phyloP scores from a whole-genome alignment of 2,329 filamentous ascomycete species.

The Botrytis porri region DNA sequence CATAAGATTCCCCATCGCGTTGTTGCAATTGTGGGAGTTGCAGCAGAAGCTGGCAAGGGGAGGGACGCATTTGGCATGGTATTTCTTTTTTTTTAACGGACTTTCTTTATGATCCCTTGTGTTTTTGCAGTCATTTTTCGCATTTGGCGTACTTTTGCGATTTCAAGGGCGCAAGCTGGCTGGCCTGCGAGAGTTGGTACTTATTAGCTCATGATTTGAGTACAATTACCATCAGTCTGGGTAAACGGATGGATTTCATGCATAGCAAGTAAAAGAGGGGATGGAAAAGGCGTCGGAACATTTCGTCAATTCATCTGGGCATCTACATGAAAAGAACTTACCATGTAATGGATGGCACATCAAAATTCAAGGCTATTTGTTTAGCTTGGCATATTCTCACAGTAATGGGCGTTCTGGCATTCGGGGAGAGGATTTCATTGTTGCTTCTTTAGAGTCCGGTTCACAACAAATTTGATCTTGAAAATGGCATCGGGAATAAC shows the following conservation, averaged over 20 bases:
- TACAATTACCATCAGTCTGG: conserved; percentile 28
- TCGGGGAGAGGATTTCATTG: conserved; percentile 15
- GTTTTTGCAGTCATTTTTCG: conserved; percentile 34
- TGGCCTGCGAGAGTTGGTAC: conserved; percentile 29
- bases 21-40: conserved; percentile 37
- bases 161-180: conserved; percentile 34
- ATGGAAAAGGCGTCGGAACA: conserved; percentile 34
- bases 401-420: conserved; percentile 22
- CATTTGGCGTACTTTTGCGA: conserved; percentile 32
- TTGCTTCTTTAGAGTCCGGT: conserved; percentile 16
- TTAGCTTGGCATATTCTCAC: conserved; percentile 24
- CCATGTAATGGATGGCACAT: conserved; percentile 18
- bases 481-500: neutral
- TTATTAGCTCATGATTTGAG: conserved; percentile 22
- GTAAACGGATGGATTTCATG: conserved; percentile 31
- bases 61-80: conserved; percentile 35
- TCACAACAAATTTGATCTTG: conserved; percentile 8
- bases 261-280: conserved; percentile 32
- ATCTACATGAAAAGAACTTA: conserved; percentile 25
- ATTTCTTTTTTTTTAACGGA: conserved; percentile 23
- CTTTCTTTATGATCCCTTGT: conserved; percentile 24
- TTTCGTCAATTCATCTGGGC: conserved; percentile 26
- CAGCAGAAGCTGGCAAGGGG: conserved; percentile 31
- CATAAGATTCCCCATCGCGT: conserved; percentile 39
- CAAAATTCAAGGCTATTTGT: conserved; percentile 15